Conservation (phyloP, 2,329 filamentous ascomycete species). For the Gyromitra esculenta region DNA sequence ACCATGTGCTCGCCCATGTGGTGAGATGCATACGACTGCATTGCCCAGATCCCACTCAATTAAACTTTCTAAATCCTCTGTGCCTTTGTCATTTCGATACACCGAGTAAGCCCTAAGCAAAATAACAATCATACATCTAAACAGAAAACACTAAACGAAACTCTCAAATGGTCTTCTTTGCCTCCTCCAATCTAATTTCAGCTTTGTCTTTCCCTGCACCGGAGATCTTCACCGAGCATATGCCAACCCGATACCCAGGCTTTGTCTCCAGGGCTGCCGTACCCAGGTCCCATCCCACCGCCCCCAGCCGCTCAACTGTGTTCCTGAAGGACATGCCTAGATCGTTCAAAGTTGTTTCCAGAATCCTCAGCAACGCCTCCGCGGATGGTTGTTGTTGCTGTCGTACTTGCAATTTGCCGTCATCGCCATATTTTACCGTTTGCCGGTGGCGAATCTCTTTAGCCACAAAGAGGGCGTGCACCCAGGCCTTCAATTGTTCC, state of each 20-base stretch:
- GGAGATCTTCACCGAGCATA: slow-evolving; percentile 60
- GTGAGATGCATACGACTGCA: slow-evolving; percentile 1
- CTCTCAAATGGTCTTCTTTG: slow-evolving; percentile 45
- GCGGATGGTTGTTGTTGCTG: slow-evolving; percentile 6
- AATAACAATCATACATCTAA: slow-evolving; percentile 19
- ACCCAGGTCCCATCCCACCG: slow-evolving; percentile 73
- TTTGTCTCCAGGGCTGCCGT: slow-evolving; percentile 73
- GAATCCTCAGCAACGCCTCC: slow-evolving; percentile 62
- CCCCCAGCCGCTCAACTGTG: slow-evolving; percentile 62
- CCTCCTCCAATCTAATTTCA: slow-evolving; percentile 42
- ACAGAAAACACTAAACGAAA: slow-evolving; percentile 1
- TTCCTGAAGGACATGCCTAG: slow-evolving; percentile 63
- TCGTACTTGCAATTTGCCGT: slow-evolving; percentile 58
- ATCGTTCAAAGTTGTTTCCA: slow-evolving; percentile 60
- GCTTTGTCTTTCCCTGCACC: slow-evolving; percentile 55
- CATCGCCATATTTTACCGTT: slow-evolving; percentile 60
- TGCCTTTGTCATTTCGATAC: not conserved
- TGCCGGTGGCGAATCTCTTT: slow-evolving; percentile 56
- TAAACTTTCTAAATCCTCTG: not conserved
- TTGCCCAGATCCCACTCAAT: not conserved
- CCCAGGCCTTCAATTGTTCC: slow-evolving; percentile 71
- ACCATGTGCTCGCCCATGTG: slow-evolving; percentile 20
- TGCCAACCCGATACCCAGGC: slow-evolving; percentile 61
- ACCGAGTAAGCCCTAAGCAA: slow-evolving; percentile 26
- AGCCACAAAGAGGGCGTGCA: slow-evolving; percentile 68